Evolutionary conservation across 768 basidiomycete species (phyloP).

Genomic region (Chalciporus piperatus): DNA sequence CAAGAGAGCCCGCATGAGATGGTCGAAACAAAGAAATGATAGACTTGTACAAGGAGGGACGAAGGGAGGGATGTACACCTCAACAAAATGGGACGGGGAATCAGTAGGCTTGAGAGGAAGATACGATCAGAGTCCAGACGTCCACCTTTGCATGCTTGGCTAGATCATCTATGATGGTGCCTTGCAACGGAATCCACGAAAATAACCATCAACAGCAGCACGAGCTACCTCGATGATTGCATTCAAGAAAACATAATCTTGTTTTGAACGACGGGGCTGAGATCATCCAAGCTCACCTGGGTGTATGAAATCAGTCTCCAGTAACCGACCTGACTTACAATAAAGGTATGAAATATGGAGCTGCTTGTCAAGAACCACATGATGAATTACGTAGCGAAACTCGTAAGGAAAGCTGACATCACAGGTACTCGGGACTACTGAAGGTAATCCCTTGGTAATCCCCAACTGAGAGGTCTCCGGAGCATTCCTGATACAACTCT

Average conservation of each 20-base stretch:
- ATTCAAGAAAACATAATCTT: neutral
- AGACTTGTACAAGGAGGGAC: neutral
- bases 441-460: too few relatives aligned
- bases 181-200: conserved; percentile 8
- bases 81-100: neutral
- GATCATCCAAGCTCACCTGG: too few relatives aligned
- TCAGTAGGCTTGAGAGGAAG: neutral
- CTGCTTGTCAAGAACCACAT: too few relatives aligned
- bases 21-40: conserved; percentile 1
- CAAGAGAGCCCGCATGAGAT: conserved; percentile 10
- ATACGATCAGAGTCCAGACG: neutral
- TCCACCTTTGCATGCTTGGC: too few relatives aligned
- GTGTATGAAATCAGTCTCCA: too few relatives aligned
- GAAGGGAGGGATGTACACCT: neutral
- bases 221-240: neutral
- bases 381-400: too few relatives aligned
- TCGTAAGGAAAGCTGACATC: too few relatives aligned
- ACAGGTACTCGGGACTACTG: too few relatives aligned
- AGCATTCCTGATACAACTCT: too few relatives aligned
- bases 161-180: neutral
- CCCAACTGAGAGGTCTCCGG: too few relatives aligned
- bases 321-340: too few relatives aligned
- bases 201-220: neutral
- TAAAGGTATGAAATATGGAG: too few relatives aligned
- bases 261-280: neutral